These are phyloP conservation scores for Chloranthus sessilifolius DNA, from an alignment of 164 flowering plant genomes.

Conservation along the genomic window DNA sequence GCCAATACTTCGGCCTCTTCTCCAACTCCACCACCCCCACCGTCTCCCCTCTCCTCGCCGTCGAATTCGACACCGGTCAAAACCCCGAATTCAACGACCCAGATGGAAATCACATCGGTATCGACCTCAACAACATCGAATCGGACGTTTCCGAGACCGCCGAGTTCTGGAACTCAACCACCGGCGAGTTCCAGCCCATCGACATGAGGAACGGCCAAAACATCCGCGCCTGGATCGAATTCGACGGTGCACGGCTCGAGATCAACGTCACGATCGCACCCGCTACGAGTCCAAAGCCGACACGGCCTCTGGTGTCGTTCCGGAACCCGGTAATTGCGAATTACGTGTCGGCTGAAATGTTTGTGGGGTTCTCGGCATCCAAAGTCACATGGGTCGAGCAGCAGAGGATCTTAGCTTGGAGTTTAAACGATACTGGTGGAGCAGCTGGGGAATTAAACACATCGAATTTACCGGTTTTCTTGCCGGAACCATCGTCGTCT, in stretches of 20 bases:
- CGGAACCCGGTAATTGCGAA: slow-evolving; percentile 35
- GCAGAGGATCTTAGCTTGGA: slow-evolving; percentile 74
- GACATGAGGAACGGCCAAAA: slow-evolving; percentile 63
- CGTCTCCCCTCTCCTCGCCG: slow-evolving; percentile 56
- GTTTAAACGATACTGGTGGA: slow-evolving; percentile 50
- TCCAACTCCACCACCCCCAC: slow-evolving; percentile 26
- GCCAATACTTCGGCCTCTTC: slow-evolving; percentile 80
- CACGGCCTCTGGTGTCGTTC: slow-evolving; percentile 35
- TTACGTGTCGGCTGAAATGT: slow-evolving; percentile 52
- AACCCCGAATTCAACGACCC: slow-evolving; percentile 73
- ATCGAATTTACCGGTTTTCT: slow-evolving; percentile 45
- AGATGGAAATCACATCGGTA: slow-evolving; percentile 64
- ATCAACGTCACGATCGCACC: slow-evolving; percentile 76
- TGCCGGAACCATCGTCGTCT: slow-evolving; percentile 17
- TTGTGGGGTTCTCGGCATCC: slow-evolving; percentile 74
- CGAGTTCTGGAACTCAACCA: slow-evolving; percentile 36
- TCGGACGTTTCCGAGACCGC: slow-evolving; percentile 34
- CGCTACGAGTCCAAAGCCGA: slow-evolving; percentile 32
- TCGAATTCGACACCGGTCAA: slow-evolving; percentile 74
- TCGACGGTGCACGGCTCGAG: slow-evolving; percentile 35
- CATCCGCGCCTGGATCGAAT: slow-evolving; percentile 77
- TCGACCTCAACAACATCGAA: slow-evolving; percentile 55
- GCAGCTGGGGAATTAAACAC: slow-evolving; percentile 48
- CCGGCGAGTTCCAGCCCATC: slow-evolving; percentile 27
- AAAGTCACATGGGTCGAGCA: slow-evolving; percentile 55